Base-by-base conservation (phyloP, 352 stramenopile genomes). In the Pythium oligandrum region DNA sequence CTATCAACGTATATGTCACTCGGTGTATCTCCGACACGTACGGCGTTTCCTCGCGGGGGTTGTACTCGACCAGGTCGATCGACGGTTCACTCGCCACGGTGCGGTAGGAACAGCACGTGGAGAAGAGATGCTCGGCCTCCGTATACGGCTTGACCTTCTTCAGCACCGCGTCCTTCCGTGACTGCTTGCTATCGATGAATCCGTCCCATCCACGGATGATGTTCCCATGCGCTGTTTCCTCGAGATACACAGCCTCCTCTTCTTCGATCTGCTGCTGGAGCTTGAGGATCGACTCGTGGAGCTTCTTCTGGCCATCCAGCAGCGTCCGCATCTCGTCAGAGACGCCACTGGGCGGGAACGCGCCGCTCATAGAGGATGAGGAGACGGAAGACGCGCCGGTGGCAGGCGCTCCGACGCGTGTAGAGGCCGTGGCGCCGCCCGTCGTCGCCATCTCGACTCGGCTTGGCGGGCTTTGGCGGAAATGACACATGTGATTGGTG, bases 131-230 rank as follows among this genome's bases (percentile, higher is more conserved):
- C 57, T 94, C 83, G 11, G 73, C 58, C 44, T 90, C 78, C 4
- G 68, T 75, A 62, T 94, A 94, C 40, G 81, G 81, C 57, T 86
- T 84, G 48, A 81, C 66, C 40, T 94, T 94, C 74, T 91, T 92
- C 51, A 78, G 79, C 26, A 63, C 40, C 32, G 71, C 66, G 63
- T 94, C 81, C 64, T 91, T 92, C 48, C 81, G 77, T 31, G 72
- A 73, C 53, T 79, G 78, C 49, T 90, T 92, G 33, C 69, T 78
- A 65, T 94, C 83, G 47, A 90, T 86, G 59, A 91, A 94, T 46
- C 84, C 84, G 49, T 94, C 84, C 84, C 84, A 94, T 39, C 84
- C 84, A 43, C 82, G 82, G 56, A 94, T 81, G 59, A 94, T 94
- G 71, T 94, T 94, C 39, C 84, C 84, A 51, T 94, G 83, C 39